Evolutionary conservation across 768 basidiomycete species (phyloP).

Genomic region (Kwoniella bestiolae): DNA sequence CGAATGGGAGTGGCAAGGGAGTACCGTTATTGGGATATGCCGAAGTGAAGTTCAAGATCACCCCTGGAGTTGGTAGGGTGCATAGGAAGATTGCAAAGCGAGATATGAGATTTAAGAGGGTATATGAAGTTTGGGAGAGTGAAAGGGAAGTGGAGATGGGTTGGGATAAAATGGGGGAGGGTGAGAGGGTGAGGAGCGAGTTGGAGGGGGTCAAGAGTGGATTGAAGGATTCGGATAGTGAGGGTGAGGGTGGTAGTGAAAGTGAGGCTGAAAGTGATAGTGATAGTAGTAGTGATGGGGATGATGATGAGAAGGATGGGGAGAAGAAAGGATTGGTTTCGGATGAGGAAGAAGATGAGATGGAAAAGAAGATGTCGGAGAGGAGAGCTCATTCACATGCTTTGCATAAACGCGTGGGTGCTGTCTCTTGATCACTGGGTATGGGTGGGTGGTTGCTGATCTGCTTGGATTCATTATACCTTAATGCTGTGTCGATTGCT

Average conservation of each 20-base stretch:
- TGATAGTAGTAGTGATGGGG: conserved; percentile 9
- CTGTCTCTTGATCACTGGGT: no score
- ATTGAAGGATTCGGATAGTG: conserved; percentile 13
- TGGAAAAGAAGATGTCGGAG: conserved; percentile 24
- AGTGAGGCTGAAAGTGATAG: conserved; percentile 24
- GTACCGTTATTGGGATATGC: conserved; percentile 29
- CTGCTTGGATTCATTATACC: no score
- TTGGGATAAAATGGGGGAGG: conserved; percentile 24
- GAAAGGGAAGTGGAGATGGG: conserved; percentile 30
- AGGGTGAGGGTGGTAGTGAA: conserved; percentile 22
- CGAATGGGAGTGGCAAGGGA: neutral
- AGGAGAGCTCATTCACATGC: conserved; percentile 48
- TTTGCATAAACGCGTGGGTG: conserved; percentile 57
- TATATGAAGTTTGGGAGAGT: conserved; percentile 56
- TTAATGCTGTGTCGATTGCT: no score
- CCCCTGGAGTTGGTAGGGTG: conserved; percentile 45
- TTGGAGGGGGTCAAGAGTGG: conserved; percentile 9
- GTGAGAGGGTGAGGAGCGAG: conserved; percentile 14
- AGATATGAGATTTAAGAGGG: conserved; percentile 48
- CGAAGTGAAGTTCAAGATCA: conserved; percentile 34
- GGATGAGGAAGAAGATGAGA: conserved; percentile 20
- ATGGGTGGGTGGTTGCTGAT: no score
- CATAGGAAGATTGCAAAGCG: conserved; percentile 50
- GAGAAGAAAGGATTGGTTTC: conserved; percentile 11
- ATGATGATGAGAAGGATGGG: neutral